Conservation (phyloP, 225 moss, liverwort and hornwort genomes). For the Ulota crispa region DNA sequence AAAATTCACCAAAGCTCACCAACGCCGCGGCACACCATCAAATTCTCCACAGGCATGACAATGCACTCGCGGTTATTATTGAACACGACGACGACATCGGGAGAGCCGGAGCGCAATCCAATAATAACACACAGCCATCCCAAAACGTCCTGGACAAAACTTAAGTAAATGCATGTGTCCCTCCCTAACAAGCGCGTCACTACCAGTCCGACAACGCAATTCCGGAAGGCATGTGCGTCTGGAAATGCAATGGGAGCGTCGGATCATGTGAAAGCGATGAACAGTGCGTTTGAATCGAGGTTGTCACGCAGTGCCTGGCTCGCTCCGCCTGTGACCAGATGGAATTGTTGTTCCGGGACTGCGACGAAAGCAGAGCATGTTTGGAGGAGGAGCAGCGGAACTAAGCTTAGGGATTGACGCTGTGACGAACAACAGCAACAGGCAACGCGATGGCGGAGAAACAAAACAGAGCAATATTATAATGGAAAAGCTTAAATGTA, state of each 20-base stretch:
- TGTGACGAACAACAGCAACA: neutral
- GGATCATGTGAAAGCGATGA: neutral
- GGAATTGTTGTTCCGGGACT: neutral
- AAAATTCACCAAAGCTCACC: slow-evolving; percentile 33
- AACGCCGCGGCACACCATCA: slow-evolving; percentile 32
- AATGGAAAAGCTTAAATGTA: slow-evolving; percentile 11
- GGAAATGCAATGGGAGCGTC: neutral
- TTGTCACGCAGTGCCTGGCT: neutral
- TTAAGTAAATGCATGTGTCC: neutral
- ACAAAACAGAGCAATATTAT: slow-evolving; percentile 2
- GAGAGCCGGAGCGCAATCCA: slow-evolving; percentile 9
- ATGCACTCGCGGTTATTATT: slow-evolving; percentile 15
- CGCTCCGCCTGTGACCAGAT: neutral
- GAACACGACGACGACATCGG: neutral
- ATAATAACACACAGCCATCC: neutral
- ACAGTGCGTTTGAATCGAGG: slow-evolving; percentile 15
- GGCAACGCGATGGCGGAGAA: neutral
- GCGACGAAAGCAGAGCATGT: neutral
- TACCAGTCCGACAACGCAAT: neutral
- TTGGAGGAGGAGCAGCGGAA: neutral
- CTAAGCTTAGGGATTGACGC: neutral
- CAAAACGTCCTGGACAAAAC: neutral
- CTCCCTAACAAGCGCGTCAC: neutral
- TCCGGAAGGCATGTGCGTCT: neutral
- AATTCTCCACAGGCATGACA: slow-evolving; percentile 34